Evolutionary conservation across 805 yeast genomes (phyloP).

Genomic region (Starmerella scarabaei): DNA sequence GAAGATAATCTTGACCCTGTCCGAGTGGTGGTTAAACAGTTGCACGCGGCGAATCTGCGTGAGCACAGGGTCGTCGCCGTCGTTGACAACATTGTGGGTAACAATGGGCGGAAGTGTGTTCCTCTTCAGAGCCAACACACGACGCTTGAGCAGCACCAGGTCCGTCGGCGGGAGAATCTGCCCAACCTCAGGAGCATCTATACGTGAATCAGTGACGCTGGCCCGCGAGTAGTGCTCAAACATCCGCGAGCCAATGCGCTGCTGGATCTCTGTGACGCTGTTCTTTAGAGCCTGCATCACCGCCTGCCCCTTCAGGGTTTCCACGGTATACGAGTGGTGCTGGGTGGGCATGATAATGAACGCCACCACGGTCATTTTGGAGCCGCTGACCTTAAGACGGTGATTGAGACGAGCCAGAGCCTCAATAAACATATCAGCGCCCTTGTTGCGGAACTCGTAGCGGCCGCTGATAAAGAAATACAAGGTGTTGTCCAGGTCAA

Average conservation of each 20-base stretch:
- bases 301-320: slow-evolving; percentile 91
- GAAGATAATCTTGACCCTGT: slow-evolving; percentile 87
- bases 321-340: slow-evolving; percentile 87
- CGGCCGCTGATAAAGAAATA: slow-evolving; percentile 96
- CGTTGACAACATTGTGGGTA: slow-evolving; percentile 93
- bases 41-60: slow-evolving; percentile 86
- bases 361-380: slow-evolving; percentile 89
- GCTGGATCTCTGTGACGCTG: slow-evolving; percentile 79
- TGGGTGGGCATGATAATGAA: slow-evolving; percentile 97
- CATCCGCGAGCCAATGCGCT: slow-evolving; percentile 70
- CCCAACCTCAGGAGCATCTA: slow-evolving; percentile 65
- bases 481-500: slow-evolving; percentile 83
- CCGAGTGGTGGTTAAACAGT: slow-evolving; percentile 77
- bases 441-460: slow-evolving; percentile 92
- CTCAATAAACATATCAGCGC: slow-evolving; percentile 91
- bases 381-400: slow-evolving; percentile 62
- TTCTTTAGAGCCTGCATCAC: slow-evolving; percentile 82
- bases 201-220: slow-evolving; percentile 29
- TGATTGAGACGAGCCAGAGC: slow-evolving; percentile 85
- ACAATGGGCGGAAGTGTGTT: slow-evolving; percentile 88
- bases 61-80: slow-evolving; percentile 77
- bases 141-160: slow-evolving; percentile 74
- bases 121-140: slow-evolving; percentile 85
- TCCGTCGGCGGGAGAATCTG: slow-evolving; percentile 79
- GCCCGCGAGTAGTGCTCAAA: slow-evolving; percentile 80